Evolutionary conservation across 1,139 yeast species (phyloP).

Genomic region (Arxiozyma slooffiae): DNA sequence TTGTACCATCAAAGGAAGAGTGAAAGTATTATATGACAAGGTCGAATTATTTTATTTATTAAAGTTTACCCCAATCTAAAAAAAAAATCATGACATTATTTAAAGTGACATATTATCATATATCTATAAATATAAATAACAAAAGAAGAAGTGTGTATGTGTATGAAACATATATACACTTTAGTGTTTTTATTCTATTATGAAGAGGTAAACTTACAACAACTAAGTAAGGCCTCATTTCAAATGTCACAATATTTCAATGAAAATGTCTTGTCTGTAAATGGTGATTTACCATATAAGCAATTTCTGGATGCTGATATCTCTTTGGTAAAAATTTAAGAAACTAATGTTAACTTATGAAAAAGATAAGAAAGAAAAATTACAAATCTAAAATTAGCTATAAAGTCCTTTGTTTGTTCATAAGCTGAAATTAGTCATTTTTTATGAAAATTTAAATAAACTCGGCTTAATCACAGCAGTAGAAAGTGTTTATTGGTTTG

Average conservation of each 20-base stretch:
- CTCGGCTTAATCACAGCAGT: conserved; percentile 62
- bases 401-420: conserved; percentile 25
- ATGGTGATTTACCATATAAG: conserved; percentile 22
- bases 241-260: conserved; percentile 36
- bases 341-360: conserved; percentile 31
- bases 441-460: conserved; percentile 8
- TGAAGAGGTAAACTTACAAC: not conserved
- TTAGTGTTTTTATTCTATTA: too few species aligned
- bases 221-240: conserved; percentile 64
- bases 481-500: conserved; percentile 75
- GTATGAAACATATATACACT: too few species aligned
- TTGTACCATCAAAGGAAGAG: too few species aligned
- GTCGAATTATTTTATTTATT: too few species aligned
- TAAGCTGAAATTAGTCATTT: conserved; percentile 26
- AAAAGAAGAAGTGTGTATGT: not conserved
- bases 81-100: too few species aligned
- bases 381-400: not conserved
- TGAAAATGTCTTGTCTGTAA: not conserved
- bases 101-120: too few species aligned
- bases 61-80: not conserved
- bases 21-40: too few species aligned
- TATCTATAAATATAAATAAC: too few species aligned
- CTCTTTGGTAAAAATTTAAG: conserved; percentile 51
- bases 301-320: conserved; percentile 61
- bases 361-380: not conserved